Percentiles rank a stretch among this genome's conserved stretches.
Evolutionary conservation across 208 protist genomes (phyloP).

Genomic region (Crithidia fasciculata): DNA sequence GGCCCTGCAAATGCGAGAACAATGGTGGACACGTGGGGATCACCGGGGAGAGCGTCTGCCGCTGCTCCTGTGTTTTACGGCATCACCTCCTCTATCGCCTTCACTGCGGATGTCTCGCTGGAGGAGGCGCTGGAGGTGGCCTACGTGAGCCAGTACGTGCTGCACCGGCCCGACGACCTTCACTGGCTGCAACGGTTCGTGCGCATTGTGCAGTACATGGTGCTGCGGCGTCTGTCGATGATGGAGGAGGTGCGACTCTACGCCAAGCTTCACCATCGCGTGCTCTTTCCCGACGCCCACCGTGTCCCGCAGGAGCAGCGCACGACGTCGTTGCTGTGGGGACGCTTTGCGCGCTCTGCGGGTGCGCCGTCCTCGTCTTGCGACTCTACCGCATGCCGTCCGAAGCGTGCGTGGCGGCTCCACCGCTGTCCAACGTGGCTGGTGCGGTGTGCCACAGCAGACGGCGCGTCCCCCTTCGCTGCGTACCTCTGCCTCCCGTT

Average conservation of each 20-base stretch:
- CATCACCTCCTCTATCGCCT: conserved; percentile 38
- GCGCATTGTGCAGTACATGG: conserved; percentile 41
- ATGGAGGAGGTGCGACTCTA: conserved; percentile 48
- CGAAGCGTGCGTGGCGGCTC: conserved; percentile 34
- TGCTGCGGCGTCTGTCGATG: conserved; percentile 49
- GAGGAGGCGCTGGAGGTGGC: conserved; percentile 36
- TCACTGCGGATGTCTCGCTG: conserved; percentile 34
- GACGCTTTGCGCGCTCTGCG: background rate
- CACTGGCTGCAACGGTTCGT: conserved; percentile 34
- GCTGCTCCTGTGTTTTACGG: conserved; percentile 16
- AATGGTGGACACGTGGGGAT: background rate
- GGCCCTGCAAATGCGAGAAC: background rate
- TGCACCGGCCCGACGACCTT: conserved; percentile 32
- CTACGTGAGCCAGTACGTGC: conserved; percentile 26
- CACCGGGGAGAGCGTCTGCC: background rate
- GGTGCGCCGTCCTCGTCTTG: background rate
- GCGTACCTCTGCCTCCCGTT: conserved; percentile 58
- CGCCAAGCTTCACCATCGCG: conserved; percentile 2
- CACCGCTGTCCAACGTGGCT: conserved; percentile 48
- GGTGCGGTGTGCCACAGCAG: conserved; percentile 14
- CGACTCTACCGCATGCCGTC: background rate
- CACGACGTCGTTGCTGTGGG: background rate
- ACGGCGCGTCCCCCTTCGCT: background rate
- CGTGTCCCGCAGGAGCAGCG: background rate
- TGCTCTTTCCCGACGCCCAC: conserved; percentile 19